A percentile compares a stretch with the other conserved stretches of the same genome.
Conservation (phyloP, 805 yeast genomes). For the Scheffersomyces ergatensis region DNA sequence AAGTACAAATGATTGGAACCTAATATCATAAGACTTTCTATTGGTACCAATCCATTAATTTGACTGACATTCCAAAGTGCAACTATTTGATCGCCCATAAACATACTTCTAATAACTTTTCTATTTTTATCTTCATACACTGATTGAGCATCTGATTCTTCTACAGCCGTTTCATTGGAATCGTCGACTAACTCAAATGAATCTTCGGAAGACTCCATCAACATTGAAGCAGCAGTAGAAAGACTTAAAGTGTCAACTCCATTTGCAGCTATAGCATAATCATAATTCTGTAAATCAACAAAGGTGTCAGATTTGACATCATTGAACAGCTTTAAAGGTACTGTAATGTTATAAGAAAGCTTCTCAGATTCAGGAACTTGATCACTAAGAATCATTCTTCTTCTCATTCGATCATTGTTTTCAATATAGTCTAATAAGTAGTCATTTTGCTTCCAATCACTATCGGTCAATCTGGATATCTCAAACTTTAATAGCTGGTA, state of each 20-base stretch:
- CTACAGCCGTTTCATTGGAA: constrained; percentile 1
- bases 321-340: constrained; percentile 28
- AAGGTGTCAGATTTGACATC: constrained; percentile 3
- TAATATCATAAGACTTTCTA: constrained; percentile 70
- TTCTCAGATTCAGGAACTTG: constrained; percentile 45
- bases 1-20: constrained; percentile 67
- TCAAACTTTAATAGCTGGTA: constrained; percentile 50
- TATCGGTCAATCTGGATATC: constrained; percentile 29
- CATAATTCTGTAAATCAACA: constrained; percentile 16
- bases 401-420: constrained; percentile 66
- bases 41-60: constrained; percentile 71
- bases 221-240: constrained; percentile 9
- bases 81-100: constrained; percentile 67
- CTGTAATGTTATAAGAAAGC: constrained; percentile 37
- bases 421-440: constrained; percentile 69
- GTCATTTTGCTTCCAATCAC: constrained; percentile 11
- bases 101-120: constrained; percentile 67
- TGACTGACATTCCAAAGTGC: constrained; percentile 74
- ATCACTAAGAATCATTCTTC: constrained; percentile 54
- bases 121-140: constrained; percentile 66
- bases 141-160: constrained; percentile 1
- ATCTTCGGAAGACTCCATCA: constrained; percentile 14
- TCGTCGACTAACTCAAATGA: constrained; percentile 44
- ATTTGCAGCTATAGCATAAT: constrained; percentile 13
- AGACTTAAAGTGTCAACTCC: constrained; percentile 27